Evolutionary conservation across 495 filamentous ascomycete genomes (phyloP).

Genomic region (Aspergillus homomorphus): DNA sequence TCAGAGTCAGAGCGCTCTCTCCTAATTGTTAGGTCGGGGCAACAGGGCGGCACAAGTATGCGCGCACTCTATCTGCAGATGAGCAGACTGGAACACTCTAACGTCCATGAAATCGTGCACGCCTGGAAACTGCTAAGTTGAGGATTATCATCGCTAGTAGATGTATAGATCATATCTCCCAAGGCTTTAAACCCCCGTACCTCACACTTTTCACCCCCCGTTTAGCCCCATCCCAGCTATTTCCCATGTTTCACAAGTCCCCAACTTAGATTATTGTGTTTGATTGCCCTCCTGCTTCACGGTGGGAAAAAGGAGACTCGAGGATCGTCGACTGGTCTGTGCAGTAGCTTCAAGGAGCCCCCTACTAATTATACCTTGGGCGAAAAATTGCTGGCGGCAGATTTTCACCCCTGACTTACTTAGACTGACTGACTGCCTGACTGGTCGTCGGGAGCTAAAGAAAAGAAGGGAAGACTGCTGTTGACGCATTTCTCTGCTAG

Average conservation of each 20-base stretch:
- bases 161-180: no score
- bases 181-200: no score
- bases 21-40: not conserved
- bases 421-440: not conserved
- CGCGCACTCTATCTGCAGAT: no score
- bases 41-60: no score
- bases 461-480: not conserved
- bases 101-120: no score
- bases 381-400: not conserved
- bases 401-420: constrained; percentile 15
- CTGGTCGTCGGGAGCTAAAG: no score
- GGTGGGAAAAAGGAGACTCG: constrained; percentile 21
- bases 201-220: not conserved
- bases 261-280: not conserved
- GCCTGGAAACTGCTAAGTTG: no score
- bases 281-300: constrained; percentile 1
- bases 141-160: no score
- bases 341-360: constrained; percentile 12
- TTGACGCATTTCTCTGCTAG: not conserved
- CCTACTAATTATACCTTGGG: constrained; percentile 15
- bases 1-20: no score
- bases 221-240: not conserved
- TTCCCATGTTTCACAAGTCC: not conserved
- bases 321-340: constrained; percentile 25
- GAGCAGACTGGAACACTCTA: no score